A percentile compares a stretch with the other conserved stretches of the same genome.
Evolutionary conservation across 139 green algal genomes (phyloP).

Genomic region (Coelastrella sp.): DNA sequence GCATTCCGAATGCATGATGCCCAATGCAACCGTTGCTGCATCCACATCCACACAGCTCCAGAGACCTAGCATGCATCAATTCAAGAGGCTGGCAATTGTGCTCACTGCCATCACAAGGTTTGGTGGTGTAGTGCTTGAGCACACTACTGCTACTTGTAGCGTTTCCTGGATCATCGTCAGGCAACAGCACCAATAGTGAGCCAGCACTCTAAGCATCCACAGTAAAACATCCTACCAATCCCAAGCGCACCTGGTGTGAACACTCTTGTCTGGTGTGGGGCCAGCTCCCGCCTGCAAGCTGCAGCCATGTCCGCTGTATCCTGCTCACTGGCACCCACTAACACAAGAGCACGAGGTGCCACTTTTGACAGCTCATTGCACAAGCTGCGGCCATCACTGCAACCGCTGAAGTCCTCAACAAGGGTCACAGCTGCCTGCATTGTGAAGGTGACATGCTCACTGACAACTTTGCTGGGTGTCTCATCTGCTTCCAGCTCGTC

Average conservation of each 20-base stretch:
- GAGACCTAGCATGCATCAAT: not conserved
- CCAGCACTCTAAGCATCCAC: not conserved
- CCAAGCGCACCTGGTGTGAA: not conserved
- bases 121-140: too few species aligned
- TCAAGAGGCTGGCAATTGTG: too few species aligned
- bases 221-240: not conserved
- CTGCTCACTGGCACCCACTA: slow-evolving; percentile 57
- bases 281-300: not conserved
- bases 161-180: too few species aligned
- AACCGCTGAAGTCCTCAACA: slow-evolving; percentile 61
- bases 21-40: too few species aligned
- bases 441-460: not conserved
- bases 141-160: too few species aligned
- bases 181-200: too few species aligned
- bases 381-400: slow-evolving; percentile 70
- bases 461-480: slow-evolving; percentile 35
- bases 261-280: not conserved
- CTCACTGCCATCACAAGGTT: too few species aligned
- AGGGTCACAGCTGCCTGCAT: not conserved
- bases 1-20: too few species aligned
- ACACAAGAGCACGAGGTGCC: slow-evolving; percentile 53
- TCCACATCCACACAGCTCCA: not conserved
- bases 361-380: slow-evolving; percentile 69
- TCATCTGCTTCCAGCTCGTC: slow-evolving; percentile 5
- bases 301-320: slow-evolving; percentile 3